These are phyloP conservation scores for Lichtheimia ramosa DNA, from an alignment of 371 early-diverging fungal genomes.

Conservation along the genomic window DNA sequence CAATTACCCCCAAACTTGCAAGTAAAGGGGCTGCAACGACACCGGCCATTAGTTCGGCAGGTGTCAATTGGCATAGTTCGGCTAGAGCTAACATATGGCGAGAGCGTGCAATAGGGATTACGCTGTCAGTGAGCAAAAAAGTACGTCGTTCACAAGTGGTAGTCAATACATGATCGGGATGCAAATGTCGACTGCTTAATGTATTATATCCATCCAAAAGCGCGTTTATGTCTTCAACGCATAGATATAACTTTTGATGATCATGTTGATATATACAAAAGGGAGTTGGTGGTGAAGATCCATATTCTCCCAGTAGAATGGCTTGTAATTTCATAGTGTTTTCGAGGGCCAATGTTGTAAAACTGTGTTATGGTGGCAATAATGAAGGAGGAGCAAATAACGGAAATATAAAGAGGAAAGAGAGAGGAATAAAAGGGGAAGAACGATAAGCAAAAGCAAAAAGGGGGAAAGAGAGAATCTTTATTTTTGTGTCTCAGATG, in stretches of 20 bases:
- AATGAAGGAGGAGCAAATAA: constrained; percentile 4
- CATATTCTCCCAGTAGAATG: constrained; percentile 1
- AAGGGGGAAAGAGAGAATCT: not conserved
- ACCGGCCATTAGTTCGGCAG: constrained; percentile 23
- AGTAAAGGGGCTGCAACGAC: constrained; percentile 33
- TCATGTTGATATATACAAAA: constrained; percentile 13
- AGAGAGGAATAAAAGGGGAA: constrained; percentile 7
- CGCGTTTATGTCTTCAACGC: constrained; percentile 22
- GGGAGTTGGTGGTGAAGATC: constrained; percentile 3
- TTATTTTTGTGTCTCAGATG: no score
- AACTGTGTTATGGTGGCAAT: not conserved
- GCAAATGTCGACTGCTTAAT: not conserved
- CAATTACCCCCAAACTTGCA: constrained; percentile 8
- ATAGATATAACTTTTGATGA: constrained; percentile 15
- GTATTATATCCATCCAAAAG: not conserved
- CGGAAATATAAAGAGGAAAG: constrained; percentile 9
- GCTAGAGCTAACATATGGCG: constrained; percentile 29
- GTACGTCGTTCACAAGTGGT: constrained; percentile 9
- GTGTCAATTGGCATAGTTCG: constrained; percentile 34
- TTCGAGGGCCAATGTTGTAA: not conserved
- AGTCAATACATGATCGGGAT: constrained; percentile 17
- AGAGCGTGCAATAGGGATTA: constrained; percentile 26
- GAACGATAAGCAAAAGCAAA: constrained; percentile 1
- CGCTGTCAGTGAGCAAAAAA: constrained; percentile 16
- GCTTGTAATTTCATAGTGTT: constrained; percentile 11